Conservation (phyloP, 768 basidiomycete species). For the Mycena chlorophos region DNA sequence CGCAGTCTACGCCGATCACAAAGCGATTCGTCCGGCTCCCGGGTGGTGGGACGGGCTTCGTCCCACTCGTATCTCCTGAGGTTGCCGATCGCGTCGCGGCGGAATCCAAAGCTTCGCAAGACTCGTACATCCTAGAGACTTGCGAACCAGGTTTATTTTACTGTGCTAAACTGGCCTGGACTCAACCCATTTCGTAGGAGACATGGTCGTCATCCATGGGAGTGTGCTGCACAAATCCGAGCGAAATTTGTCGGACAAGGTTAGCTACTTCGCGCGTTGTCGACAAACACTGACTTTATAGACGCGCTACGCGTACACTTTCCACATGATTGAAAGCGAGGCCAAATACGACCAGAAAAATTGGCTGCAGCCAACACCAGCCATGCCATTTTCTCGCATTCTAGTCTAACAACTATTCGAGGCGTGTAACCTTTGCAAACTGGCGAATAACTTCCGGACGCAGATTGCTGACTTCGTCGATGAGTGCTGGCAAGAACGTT, state of each 20-base stretch:
- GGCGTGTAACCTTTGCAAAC: conserved; percentile 32
- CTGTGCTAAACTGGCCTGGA: background rate
- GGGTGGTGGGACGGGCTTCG: conserved; percentile 82
- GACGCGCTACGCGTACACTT: conserved; percentile 92
- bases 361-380: conserved; percentile 87
- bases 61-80: conserved; percentile 49
- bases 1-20: conserved; percentile 73
- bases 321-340: conserved; percentile 86
- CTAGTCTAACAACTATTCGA: conserved; percentile 26
- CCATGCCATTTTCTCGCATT: conserved; percentile 77
- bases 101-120: conserved; percentile 28
- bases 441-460: conserved; percentile 33
- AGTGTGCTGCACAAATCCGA: conserved; percentile 90
- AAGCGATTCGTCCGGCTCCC: conserved; percentile 85
- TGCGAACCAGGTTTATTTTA: conserved; percentile 66
- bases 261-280: background rate
- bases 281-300: conserved; percentile 20
- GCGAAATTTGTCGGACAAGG: conserved; percentile 67
- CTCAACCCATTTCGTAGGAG: conserved; percentile 48
- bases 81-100: conserved; percentile 32
- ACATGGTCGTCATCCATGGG: conserved; percentile 93
- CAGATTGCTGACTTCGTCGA: conserved; percentile 54
- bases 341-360: conserved; percentile 87
- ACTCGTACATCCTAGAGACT: conserved; percentile 63
- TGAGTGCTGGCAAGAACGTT: conserved; percentile 63